These are phyloP conservation scores for Trichosporon sp. DNA, from an alignment of 1,284 basidiomycete genomes.

Conservation along the genomic window DNA sequence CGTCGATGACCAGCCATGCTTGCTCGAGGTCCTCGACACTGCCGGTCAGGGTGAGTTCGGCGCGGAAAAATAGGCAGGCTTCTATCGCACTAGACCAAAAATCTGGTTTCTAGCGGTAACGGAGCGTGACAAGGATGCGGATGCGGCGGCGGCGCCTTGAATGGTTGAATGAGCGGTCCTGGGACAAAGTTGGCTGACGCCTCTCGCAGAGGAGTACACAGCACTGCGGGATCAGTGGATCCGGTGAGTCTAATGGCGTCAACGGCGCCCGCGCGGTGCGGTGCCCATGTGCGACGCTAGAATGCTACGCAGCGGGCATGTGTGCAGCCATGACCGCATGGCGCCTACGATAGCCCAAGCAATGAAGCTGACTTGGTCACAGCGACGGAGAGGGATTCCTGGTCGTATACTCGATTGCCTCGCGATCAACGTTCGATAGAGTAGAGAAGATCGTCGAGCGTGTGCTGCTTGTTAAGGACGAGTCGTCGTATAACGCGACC, in stretches of 20 bases:
- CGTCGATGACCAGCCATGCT: constrained; percentile 84
- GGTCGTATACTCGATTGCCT: constrained; percentile 96
- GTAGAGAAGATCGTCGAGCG: constrained; percentile 92
- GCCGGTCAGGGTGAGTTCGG: constrained; percentile 74
- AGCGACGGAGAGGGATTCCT: constrained; percentile 99
- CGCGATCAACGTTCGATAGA: constrained; percentile 87
- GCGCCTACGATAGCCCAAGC: too few species aligned
- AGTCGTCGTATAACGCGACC: constrained; percentile 53
- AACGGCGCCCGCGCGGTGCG: not conserved
- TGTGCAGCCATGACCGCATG: too few species aligned
- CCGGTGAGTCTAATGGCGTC: constrained; percentile 57
- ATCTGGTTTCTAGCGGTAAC: not conserved
- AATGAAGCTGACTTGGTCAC: constrained; percentile 23
- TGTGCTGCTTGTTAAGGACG: constrained; percentile 87
- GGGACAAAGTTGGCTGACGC: constrained; percentile 2
- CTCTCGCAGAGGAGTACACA: constrained; percentile 81
- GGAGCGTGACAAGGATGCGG: not conserved
- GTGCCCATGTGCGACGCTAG: not conserved
- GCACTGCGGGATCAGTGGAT: constrained; percentile 99
- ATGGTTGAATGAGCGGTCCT: not conserved
- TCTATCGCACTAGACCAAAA: not conserved
- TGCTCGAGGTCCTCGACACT: constrained; percentile 88
- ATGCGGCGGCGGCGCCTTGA: not conserved
- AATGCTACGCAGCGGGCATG: too few species aligned
- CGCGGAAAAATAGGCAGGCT: not conserved